A percentile compares a stretch with the other conserved stretches of the same genome.
These are phyloP conservation scores for Peronosclerospora sorghi DNA, from an alignment of 352 stramenopile species.

Conservation along the genomic window DNA sequence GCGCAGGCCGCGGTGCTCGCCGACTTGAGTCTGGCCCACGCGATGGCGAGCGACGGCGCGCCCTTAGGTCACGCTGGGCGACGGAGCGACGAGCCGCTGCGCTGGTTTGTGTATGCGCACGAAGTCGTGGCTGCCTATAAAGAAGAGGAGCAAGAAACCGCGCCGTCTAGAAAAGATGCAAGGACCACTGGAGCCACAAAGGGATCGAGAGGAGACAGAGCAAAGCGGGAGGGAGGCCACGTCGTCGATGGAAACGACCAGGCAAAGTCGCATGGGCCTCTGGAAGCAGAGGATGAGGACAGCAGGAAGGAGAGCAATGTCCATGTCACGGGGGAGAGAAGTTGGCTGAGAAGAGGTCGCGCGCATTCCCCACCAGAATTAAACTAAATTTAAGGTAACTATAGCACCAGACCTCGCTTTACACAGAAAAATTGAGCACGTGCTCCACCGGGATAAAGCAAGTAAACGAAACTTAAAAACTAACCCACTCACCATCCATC, in stretches of 20 bases:
- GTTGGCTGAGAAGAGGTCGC: too few relatives aligned
- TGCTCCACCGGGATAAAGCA: too few relatives aligned
- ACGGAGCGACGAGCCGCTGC: slow-evolving; percentile 17
- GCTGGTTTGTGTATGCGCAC: slow-evolving; percentile 30
- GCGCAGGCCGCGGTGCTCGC: slow-evolving; percentile 14
- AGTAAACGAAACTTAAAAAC: too few relatives aligned
- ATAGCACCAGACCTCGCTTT: too few relatives aligned
- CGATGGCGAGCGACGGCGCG: slow-evolving; percentile 4
- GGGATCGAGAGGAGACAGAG: slow-evolving; percentile 14
- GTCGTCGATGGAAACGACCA: slow-evolving; percentile 15
- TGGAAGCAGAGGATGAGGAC: slow-evolving; percentile 17
- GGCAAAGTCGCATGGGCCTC: slow-evolving; percentile 14
- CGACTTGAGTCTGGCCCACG: slow-evolving; percentile 15
- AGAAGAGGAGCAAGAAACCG: slow-evolving; percentile 11
- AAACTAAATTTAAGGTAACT: too few relatives aligned
- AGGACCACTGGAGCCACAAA: slow-evolving; percentile 23
- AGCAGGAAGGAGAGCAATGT: too few relatives aligned
- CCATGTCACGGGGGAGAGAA: too few relatives aligned
- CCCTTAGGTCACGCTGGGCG: slow-evolving; percentile 12
- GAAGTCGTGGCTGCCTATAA: slow-evolving; percentile 20
- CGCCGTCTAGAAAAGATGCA: slow-evolving; percentile 14
- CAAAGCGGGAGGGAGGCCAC: slow-evolving; percentile 14
- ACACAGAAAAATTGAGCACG: too few relatives aligned
- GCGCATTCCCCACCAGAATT: too few relatives aligned
- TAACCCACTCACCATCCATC: too few relatives aligned